Percentiles rank a stretch among this genome's conserved stretches.
These are phyloP conservation scores for Basipetospora chlamydospora DNA, from an alignment of 2,329 filamentous ascomycete species.

Conservation along the genomic window DNA sequence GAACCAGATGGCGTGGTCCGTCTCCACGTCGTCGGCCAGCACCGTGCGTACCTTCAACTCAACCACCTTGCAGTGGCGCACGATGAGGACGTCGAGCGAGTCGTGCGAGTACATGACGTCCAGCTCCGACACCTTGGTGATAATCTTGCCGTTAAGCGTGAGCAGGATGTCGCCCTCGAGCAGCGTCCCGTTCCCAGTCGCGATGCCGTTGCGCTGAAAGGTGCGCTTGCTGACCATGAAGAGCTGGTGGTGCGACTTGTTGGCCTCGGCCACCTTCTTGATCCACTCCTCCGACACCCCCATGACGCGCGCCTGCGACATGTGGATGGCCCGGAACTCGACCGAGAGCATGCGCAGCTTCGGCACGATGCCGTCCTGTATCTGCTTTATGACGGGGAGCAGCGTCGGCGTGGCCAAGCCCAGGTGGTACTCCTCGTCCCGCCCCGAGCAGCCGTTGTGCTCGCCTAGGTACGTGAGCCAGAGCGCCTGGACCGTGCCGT, in stretches of 20 bases:
- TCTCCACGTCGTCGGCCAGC: slow-evolving; percentile 80
- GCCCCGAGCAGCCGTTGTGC: slow-evolving; percentile 59
- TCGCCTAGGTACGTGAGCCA: slow-evolving; percentile 97
- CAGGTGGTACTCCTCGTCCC: slow-evolving; percentile 93
- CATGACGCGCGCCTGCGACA: slow-evolving; percentile 95
- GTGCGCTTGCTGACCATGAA: slow-evolving; percentile 96
- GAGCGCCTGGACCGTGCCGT: slow-evolving; percentile 84
- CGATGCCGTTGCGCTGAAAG: slow-evolving; percentile 38
- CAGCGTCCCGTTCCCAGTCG: slow-evolving; percentile 44
- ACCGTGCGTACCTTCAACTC: slow-evolving; percentile 69
- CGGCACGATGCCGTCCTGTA: slow-evolving; percentile 66
- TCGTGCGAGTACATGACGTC: slow-evolving; percentile 94
- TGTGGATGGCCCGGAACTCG: slow-evolving; percentile 88
- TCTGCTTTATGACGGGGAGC: slow-evolving; percentile 74
- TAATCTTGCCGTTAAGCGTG: slow-evolving; percentile 78
- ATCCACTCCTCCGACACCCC: slow-evolving; percentile 96
- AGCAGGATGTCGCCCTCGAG: slow-evolving; percentile 87
- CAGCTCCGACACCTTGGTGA: slow-evolving; percentile 83
- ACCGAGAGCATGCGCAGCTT: slow-evolving; percentile 83
- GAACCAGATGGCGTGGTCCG: slow-evolving; percentile 80
- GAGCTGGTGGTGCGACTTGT: slow-evolving; percentile 84
- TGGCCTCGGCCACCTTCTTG: slow-evolving; percentile 71
- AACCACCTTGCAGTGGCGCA: slow-evolving; percentile 72
- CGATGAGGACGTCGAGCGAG: slow-evolving; percentile 66
- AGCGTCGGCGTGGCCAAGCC: slow-evolving; percentile 80